Evolutionary conservation across 495 filamentous ascomycete species (phyloP), one percentile per base, ranked within the genome.

Genomic region (Parmelia sp.): DNA sequence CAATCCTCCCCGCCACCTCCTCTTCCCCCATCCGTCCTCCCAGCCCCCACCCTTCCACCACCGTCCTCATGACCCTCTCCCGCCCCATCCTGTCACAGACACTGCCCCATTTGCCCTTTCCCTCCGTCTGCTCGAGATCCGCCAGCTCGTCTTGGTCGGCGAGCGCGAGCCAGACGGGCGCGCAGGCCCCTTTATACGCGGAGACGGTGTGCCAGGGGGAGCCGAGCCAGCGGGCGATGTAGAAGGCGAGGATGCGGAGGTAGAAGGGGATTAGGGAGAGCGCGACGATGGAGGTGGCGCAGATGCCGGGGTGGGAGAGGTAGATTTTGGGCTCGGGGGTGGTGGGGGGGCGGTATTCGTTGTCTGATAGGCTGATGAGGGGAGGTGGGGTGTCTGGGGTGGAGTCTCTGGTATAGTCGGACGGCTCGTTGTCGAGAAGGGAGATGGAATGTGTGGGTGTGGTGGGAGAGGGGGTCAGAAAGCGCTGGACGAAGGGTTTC

Each of bases 301-400:
- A 91, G 66, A 97, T 81, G 64, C 95, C 94, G 0, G 94, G 94
- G 70, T 98, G 94, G 19, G 86, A 81, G 64, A 96, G 65, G 77
- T 95, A 92, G 57, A 86, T 83, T 37, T 78, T 81, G 3, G 90
- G 89, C 3, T 53, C n/a, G 21, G 63, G 27, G 29, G 36, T 47
- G 21, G 65, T n/a, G 17, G 63, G 47, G 10, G 25, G 42, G 17
- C 65, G 47, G 47, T 60, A 42, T 29, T 64, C 63, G 7, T 65
- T 59, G 40, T 68, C 66, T 33, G 62, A 33, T 27, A 68, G 23
- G 25, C 17, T 53, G 58, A 68, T 68, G 21, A 42, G 21, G 7
- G 11, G 66, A 44, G 33, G 60, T 61, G 36, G 70, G 25, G 49
- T 44, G 11, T 25, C 42, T 23, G 57, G 31, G 36, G 45, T 23